phyloP scores from a whole-genome alignment of 140 eudicot genomes.

The Cichorium intybus region DNA sequence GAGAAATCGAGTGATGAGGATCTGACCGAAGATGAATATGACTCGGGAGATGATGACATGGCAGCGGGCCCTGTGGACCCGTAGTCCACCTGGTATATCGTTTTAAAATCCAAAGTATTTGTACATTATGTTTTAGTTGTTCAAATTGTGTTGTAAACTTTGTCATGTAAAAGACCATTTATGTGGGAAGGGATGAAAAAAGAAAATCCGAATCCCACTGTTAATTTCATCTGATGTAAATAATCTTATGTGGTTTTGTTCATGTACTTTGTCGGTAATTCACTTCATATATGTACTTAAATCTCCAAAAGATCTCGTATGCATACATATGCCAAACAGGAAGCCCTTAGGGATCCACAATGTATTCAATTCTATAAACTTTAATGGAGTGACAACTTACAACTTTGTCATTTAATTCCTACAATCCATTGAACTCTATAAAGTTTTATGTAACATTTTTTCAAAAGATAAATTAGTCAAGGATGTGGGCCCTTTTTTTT shows the following conservation, averaged over 20 bases:
- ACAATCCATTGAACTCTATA: too few relatives aligned
- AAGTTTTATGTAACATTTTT: too few relatives aligned
- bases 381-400: too few relatives aligned
- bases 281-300: neutral
- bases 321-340: too few relatives aligned
- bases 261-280: slow-evolving; percentile 17
- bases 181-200: slow-evolving; percentile 41
- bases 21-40: slow-evolving; percentile 63
- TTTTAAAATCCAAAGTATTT: slow-evolving; percentile 15
- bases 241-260: slow-evolving; percentile 25
- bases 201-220: slow-evolving; percentile 27
- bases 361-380: too few relatives aligned
- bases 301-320: too few relatives aligned
- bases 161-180: slow-evolving; percentile 29
- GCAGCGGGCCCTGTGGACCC: slow-evolving; percentile 78
- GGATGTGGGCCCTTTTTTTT: too few relatives aligned
- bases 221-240: slow-evolving; percentile 38
- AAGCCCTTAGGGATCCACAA: too few relatives aligned
- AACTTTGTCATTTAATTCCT: too few relatives aligned
- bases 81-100: slow-evolving; percentile 15
- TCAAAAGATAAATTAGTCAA: too few relatives aligned
- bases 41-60: slow-evolving; percentile 77
- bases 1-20: slow-evolving; percentile 84
- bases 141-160: slow-evolving; percentile 18
- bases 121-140: slow-evolving; percentile 35